Conservation (phyloP, 306 rosid species). For the Casuarina glauca region DNA sequence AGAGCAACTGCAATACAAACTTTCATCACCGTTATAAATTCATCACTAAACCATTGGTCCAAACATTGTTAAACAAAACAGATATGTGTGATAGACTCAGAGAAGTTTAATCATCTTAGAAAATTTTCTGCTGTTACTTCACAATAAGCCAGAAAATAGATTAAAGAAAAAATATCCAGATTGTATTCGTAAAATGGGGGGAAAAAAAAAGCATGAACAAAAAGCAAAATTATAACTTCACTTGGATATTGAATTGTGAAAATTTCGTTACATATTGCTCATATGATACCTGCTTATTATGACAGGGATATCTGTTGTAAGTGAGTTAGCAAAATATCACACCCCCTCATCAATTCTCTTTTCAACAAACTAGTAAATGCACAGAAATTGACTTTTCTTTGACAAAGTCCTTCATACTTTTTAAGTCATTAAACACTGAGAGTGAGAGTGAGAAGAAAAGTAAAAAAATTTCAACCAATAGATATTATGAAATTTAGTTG, state of each 20-base stretch:
- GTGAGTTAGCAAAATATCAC: not conserved
- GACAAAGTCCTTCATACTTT: not conserved
- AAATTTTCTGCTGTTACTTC: not conserved
- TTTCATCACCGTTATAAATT: not conserved
- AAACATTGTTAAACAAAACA: not conserved
- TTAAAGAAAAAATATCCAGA: conserved; percentile 1
- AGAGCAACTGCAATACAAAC: not conserved
- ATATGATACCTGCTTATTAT: not conserved
- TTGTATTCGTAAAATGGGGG: not conserved
- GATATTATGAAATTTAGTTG: not conserved
- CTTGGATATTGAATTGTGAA: not conserved
- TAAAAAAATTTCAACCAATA: not conserved
- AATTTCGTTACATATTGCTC: not conserved
- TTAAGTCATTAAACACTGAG: not conserved
- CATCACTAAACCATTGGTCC: not conserved
- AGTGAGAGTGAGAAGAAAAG: not conserved
- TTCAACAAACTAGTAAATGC: not conserved
- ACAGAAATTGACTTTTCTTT: not conserved
- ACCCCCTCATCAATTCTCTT: not conserved
- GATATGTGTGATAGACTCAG: not conserved
- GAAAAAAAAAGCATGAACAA: not conserved
- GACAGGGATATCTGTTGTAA: not conserved
- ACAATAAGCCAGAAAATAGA: not conserved
- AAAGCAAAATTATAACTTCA: not conserved
- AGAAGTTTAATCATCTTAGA: not conserved